Conservation (phyloP, 2,329 filamentous ascomycete species). For the Kalaharituber pfeilii region DNA sequence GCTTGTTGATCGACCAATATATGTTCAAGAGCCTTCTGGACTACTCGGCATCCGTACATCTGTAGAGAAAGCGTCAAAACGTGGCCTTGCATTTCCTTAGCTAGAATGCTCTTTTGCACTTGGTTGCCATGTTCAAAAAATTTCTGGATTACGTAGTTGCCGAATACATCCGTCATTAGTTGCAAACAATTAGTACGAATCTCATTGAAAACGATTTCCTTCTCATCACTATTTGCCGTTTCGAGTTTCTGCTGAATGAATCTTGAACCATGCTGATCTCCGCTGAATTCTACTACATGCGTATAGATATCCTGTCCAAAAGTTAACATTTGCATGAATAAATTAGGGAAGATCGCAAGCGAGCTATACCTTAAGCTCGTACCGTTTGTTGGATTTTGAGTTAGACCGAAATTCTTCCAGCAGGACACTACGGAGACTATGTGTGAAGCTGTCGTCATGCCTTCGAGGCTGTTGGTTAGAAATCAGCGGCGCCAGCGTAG, state of each 20-base stretch:
- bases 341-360: slow-evolving; percentile 6
- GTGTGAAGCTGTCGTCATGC: slow-evolving; percentile 39
- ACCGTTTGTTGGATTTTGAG: slow-evolving; percentile 54
- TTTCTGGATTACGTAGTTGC: slow-evolving; percentile 97
- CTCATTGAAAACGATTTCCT: slow-evolving; percentile 75
- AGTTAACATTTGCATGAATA: slow-evolving; percentile 2
- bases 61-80: slow-evolving; percentile 64
- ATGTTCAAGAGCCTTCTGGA: slow-evolving; percentile 88
- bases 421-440: slow-evolving; percentile 49
- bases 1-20: slow-evolving; percentile 84
- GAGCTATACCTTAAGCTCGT: slow-evolving; percentile 57
- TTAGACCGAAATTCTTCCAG: slow-evolving; percentile 66
- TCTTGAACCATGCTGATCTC: slow-evolving; percentile 85
- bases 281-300: slow-evolving; percentile 83
- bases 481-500: background rate
- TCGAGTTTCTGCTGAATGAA: slow-evolving; percentile 91
- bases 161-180: slow-evolving; percentile 90
- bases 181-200: slow-evolving; percentile 70
- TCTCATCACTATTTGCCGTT: slow-evolving; percentile 87
- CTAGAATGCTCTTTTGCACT: slow-evolving; percentile 73
- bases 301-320: slow-evolving; percentile 53
- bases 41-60: slow-evolving; percentile 87
- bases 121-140: slow-evolving; percentile 94
- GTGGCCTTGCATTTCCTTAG: slow-evolving; percentile 72
- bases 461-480: slow-evolving; percentile 26